Percentiles rank a stretch among this genome's conserved stretches.
phyloP scores from a whole-genome alignment of 2,329 filamentous ascomycete species.

The Sporothrix mexicana region DNA sequence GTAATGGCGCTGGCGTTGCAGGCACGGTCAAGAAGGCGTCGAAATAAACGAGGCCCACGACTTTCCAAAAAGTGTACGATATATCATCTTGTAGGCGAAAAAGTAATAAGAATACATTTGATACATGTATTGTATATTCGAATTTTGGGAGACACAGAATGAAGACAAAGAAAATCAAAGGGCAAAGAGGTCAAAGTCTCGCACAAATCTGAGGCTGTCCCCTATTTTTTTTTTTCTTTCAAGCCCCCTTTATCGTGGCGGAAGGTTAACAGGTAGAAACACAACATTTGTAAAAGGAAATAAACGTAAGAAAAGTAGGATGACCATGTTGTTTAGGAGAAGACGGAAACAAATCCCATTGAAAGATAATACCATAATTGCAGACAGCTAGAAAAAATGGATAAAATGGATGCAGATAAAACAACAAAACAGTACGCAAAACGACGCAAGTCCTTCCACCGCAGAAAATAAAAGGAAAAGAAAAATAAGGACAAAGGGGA shows the following conservation, averaged over 20 bases:
- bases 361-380: neutral
- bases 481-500: neutral
- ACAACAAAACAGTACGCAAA: neutral
- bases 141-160: neutral
- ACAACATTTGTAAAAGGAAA: neutral
- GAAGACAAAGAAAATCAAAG: neutral
- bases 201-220: neutral
- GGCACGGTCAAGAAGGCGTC: conserved; percentile 15
- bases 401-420: conserved; percentile 12
- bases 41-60: neutral
- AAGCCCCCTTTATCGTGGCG: neutral
- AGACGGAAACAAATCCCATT: neutral
- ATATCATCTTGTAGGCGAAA: neutral
- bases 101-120: neutral
- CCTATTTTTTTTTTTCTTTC: neutral
- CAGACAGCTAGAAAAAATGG: neutral
- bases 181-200: neutral
- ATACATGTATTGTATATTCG: neutral
- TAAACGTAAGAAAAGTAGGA: neutral
- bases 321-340: neutral
- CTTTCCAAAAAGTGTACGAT: neutral
- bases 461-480: neutral
- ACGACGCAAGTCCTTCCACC: neutral
- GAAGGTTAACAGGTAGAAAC: neutral
- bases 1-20: conserved; percentile 20